Conservation (phyloP, 2,329 filamentous ascomycete species). For the Fusarium chuoi region DNA sequence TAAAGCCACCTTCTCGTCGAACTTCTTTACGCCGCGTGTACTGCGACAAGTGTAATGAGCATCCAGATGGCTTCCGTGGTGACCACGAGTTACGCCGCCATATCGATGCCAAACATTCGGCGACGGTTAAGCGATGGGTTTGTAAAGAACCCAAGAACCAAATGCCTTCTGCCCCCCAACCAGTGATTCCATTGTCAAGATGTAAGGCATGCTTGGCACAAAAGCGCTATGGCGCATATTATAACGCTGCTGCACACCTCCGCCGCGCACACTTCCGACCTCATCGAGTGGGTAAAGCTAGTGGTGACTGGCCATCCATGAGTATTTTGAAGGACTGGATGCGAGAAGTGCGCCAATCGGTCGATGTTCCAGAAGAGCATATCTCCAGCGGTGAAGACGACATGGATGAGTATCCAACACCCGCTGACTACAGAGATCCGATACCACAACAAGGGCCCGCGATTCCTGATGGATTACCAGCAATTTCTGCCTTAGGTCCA, state of each 20-base stretch:
- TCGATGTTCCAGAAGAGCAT: conserved; percentile 57
- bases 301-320: conserved; percentile 69
- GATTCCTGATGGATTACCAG: conserved; percentile 26
- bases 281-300: conserved; percentile 65
- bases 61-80: conserved; percentile 88
- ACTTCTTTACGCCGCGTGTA: conserved; percentile 76
- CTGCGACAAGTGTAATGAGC: conserved; percentile 82
- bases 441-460: conserved; percentile 21
- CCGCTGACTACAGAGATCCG: conserved; percentile 25
- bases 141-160: conserved; percentile 61
- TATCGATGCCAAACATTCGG: conserved; percentile 66
- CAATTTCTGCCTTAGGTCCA: conserved; percentile 18
- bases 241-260: conserved; percentile 68
- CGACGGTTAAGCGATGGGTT: conserved; percentile 65
- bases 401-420: conserved; percentile 52
- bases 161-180: conserved; percentile 54
- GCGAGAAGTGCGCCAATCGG: conserved; percentile 65
- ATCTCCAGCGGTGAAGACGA: conserved; percentile 64
- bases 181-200: conserved; percentile 62
- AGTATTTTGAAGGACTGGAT: conserved; percentile 69
- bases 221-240: conserved; percentile 68
- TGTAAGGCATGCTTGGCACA: conserved; percentile 67
- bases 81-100: conserved; percentile 86
- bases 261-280: conserved; percentile 68
- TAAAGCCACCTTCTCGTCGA: conserved; percentile 59